Conservation (phyloP, 1,284 basidiomycete species). For the Athelia psychrophila region DNA sequence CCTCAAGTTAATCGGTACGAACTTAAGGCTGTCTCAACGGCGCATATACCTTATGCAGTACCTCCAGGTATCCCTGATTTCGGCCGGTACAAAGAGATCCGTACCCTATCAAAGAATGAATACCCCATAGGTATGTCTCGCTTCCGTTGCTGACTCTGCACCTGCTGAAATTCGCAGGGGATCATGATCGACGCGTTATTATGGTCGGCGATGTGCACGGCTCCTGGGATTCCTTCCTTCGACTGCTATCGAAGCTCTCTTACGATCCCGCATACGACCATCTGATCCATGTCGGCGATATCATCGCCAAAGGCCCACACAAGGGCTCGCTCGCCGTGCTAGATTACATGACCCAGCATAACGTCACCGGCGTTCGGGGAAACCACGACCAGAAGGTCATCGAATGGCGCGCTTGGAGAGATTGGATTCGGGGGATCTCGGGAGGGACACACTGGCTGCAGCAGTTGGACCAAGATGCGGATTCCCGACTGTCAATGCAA, state of each 20-base stretch:
- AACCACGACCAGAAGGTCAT: conserved; percentile 90
- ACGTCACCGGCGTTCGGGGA: conserved; percentile 76
- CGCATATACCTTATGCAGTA: too few species aligned
- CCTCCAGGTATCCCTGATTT: conserved; percentile 52
- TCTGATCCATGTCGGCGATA: conserved; percentile 80
- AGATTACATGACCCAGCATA: conserved; percentile 57
- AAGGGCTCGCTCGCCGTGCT: conserved; percentile 65
- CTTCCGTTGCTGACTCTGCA: neutral
- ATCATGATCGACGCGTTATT: conserved; percentile 55
- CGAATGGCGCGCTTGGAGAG: conserved; percentile 84
- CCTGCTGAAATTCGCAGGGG: conserved; percentile 35
- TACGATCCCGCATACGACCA: conserved; percentile 62
- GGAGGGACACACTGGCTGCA: conserved; percentile 52
- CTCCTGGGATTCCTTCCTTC: conserved; percentile 68
- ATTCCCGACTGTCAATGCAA: conserved; percentile 23
- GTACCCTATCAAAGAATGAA: conserved; percentile 40
- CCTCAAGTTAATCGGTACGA: too few species aligned
- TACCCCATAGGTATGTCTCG: conserved; percentile 49
- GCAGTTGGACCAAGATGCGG: conserved; percentile 41
- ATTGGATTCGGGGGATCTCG: conserved; percentile 50
- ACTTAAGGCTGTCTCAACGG: too few species aligned
- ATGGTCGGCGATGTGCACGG: conserved; percentile 87
- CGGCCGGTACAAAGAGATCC: conserved; percentile 39
- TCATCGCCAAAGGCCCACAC: conserved; percentile 67
- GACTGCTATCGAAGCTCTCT: conserved; percentile 54